These are phyloP conservation scores for Tremella mesenterica DNA, from an alignment of 768 basidiomycete species.

Conservation along the genomic window DNA sequence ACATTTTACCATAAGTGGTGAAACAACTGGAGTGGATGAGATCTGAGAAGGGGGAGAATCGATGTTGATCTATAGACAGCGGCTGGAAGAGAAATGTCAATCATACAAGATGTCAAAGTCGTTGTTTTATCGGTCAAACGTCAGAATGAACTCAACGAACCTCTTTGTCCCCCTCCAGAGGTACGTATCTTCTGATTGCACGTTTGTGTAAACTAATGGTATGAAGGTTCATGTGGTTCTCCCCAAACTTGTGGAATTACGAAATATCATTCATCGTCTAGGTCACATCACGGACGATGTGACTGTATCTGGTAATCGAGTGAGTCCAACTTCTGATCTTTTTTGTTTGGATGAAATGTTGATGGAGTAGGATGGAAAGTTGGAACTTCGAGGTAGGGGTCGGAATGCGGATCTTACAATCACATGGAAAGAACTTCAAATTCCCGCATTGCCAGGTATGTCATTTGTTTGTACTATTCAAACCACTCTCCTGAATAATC, in stretches of 20 bases:
- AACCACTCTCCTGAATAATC: no score
- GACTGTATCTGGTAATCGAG: slow-evolving; percentile 36
- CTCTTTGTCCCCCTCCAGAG: slow-evolving; percentile 43
- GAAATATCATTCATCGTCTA: slow-evolving; percentile 34
- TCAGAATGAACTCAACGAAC: slow-evolving; percentile 38
- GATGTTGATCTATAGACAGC: background rate
- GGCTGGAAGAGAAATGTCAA: slow-evolving; percentile 15
- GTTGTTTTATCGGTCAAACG: slow-evolving; percentile 30
- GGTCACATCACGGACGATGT: slow-evolving; percentile 36
- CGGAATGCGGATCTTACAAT: slow-evolving; percentile 30
- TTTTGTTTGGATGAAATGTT: background rate
- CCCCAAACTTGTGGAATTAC: slow-evolving; percentile 32
- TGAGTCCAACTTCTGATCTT: slow-evolving; percentile 14
- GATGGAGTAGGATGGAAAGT: slow-evolving; percentile 32
- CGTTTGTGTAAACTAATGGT: background rate
- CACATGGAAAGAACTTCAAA: slow-evolving; percentile 32
- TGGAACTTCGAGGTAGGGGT: slow-evolving; percentile 25
- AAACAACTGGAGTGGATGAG: no score
- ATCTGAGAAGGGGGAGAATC: no score
- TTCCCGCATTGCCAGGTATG: slow-evolving; percentile 31
- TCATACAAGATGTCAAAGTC: slow-evolving; percentile 41
- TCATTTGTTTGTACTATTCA: no score
- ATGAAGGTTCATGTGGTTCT: slow-evolving; percentile 38
- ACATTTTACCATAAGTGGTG: no score
- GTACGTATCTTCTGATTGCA: slow-evolving; percentile 16